Percentiles rank a stretch among this genome's conserved stretches.
phyloP scores from a whole-genome alignment of 495 filamentous ascomycete species.

The Penicillium riverlandense region DNA sequence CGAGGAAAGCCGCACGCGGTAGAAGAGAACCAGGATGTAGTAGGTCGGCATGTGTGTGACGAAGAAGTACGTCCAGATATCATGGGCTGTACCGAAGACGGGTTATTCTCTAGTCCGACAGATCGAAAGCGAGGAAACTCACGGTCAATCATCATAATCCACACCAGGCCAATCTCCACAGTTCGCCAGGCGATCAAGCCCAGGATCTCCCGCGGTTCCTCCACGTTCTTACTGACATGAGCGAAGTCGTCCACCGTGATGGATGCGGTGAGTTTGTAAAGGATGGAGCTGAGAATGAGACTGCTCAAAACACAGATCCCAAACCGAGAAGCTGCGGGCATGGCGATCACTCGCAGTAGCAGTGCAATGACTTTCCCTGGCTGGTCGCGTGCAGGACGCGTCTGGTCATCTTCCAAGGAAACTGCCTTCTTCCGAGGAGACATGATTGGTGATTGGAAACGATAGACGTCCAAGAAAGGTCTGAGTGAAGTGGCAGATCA shows the following conservation, averaged over 20 bases:
- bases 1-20: slow-evolving; percentile 53
- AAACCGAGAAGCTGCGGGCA: slow-evolving; percentile 50
- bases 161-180: slow-evolving; percentile 60
- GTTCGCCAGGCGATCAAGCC: slow-evolving; percentile 60
- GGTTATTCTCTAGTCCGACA: no score
- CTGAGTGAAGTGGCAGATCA: slow-evolving; percentile 4
- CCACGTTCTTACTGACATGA: slow-evolving; percentile 50
- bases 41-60: slow-evolving; percentile 65
- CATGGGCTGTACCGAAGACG: slow-evolving; percentile 43
- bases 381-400: slow-evolving; percentile 8
- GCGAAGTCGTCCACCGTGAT: slow-evolving; percentile 52
- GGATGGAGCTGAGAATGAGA: slow-evolving; percentile 47
- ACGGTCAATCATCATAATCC: slow-evolving; percentile 67
- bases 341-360: slow-evolving; percentile 11
- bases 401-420: not conserved
- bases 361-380: slow-evolving; percentile 1
- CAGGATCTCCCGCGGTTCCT: slow-evolving; percentile 53
- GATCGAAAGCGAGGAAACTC: slow-evolving; percentile 6
- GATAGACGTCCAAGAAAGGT: slow-evolving; percentile 1
- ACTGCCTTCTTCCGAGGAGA: slow-evolving; percentile 7
- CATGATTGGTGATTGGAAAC: slow-evolving; percentile 2
- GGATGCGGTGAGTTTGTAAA: slow-evolving; percentile 47
- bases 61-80: slow-evolving; percentile 59
- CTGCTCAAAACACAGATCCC: slow-evolving; percentile 57
- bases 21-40: slow-evolving; percentile 68